phyloP scores from a whole-genome alignment of 495 filamentous ascomycete species.

The Thermochaetoides thermophila region DNA sequence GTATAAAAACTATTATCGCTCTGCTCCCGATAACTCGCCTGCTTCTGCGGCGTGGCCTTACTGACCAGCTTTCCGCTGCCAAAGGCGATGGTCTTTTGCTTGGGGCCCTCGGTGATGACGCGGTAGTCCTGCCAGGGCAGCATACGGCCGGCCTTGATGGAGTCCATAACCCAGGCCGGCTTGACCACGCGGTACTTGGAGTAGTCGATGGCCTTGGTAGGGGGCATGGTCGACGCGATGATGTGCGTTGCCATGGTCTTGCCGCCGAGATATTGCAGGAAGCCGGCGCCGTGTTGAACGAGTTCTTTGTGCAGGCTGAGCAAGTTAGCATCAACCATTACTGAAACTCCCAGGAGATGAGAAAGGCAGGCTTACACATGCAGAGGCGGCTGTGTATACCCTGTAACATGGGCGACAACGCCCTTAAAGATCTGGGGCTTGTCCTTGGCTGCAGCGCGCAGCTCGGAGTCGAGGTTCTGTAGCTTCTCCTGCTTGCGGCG shows the following conservation, averaged over 20 bases:
- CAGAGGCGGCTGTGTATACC: conserved; percentile 82
- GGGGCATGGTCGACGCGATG: conserved; percentile 76
- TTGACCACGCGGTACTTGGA: conserved; percentile 78
- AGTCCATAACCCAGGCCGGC: conserved; percentile 91
- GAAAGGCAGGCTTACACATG: conserved; percentile 55
- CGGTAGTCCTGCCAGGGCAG: conserved; percentile 75
- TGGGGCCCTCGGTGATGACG: conserved; percentile 64
- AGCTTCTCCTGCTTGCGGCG: conserved; percentile 89
- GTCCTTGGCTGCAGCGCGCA: conserved; percentile 47
- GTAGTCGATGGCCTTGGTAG: conserved; percentile 84
- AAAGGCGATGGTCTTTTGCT: conserved; percentile 58
- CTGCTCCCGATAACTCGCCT: conserved; percentile 54
- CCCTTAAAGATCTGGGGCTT: conserved; percentile 80
- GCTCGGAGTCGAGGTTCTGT: conserved; percentile 76
- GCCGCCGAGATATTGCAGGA: conserved; percentile 85
- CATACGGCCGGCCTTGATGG: conserved; percentile 61
- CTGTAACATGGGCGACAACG: conserved; percentile 77
- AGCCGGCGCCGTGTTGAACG: conserved; percentile 80
- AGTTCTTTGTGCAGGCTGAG: conserved; percentile 57
- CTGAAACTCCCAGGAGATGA: too few species aligned
- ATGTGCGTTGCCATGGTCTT: conserved; percentile 93
- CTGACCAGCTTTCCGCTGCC: conserved; percentile 53
- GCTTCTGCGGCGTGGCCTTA: conserved; percentile 35
- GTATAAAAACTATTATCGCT: conserved; percentile 67
- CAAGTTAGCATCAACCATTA: too few species aligned